Base-by-base conservation (phyloP, 1,284 basidiomycete species). In the Moesziomyces antarcticus region DNA sequence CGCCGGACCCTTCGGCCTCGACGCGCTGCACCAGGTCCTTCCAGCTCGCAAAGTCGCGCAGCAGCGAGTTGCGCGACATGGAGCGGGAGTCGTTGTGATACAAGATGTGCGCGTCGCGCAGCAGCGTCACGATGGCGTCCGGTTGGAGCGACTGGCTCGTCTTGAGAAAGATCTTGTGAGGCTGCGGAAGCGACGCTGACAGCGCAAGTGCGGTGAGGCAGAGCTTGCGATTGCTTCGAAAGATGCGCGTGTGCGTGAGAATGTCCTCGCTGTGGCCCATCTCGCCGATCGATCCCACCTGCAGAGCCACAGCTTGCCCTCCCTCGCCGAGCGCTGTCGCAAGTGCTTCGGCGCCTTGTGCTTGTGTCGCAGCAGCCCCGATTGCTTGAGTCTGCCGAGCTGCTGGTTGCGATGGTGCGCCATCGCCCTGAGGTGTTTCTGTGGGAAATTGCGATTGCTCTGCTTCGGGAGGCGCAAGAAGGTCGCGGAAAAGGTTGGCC, bases 11-110 rank as follows among this genome's bases (percentile, higher is more conserved):
- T 47, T 81, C 79, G 3, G 79, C 79, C 47, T 81, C 78, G 20
- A 80, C 78, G 4, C 78, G 67, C 55, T 81, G 74, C 10, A 72
- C 67, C 11, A 81, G 72, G 48, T 81, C 79, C 35, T 80, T 78
- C 79, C 79, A 81, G 41, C 73, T 71, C 24, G 61, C 60, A 64
- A 75, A 79, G 35, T 81, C 79, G 24, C 79, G 73, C 37, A 80
- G 66, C 30, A 78, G 46, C 48, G 72, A 79, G 56, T 54, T 57
- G 18, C 56, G 56, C 18, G 66, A 66, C 55, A 76, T 66, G 24
- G 71, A 68, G 13, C 60, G 49, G 8, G 56, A 50, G 48, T 69
- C 60, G 33, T 73, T 73, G 48, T 73, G 70, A 33, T 73, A 81
- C 9, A 81, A 56, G 25, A 68, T 74, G 52, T 79, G 72, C 13